Base-by-base conservation (phyloP, 768 basidiomycete genomes). In the Suillus decipiens region DNA sequence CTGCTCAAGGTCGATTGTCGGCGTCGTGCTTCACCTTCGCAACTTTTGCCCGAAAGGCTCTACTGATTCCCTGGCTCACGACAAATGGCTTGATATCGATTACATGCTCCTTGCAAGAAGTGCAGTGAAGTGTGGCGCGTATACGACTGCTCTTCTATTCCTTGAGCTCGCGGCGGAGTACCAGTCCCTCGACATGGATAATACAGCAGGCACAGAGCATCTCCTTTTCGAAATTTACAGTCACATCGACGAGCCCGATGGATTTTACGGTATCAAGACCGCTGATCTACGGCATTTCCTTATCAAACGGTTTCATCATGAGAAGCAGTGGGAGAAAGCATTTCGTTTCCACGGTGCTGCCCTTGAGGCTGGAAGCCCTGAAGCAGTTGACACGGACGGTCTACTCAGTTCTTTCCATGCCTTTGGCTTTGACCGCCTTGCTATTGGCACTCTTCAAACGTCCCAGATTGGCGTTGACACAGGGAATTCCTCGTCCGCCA, bases 201-300 rank as follows among this genome's bases (percentile, higher is more conserved):
- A 70, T n/a, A 64, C 69, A 3, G 65, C 66, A 11, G 73, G 76
- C 17, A 77, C 81, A 1, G 92, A 94, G 67, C 79, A 90, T 62
- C 81, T 96, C 31, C 78, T 99, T 24, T 98, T 95, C 77, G 89
- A 90, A 57, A 94, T 99, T 57, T 99, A 99, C 71, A 87, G 88
- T 60, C 90, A 95, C 68, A 95, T 99, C 64, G 96, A 97, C 70
- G 97, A 99, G 73, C 96, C 96, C 0, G 97, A 99, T 69, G 95
- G 97, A 1, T 99, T 99, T 73, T 99, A 99, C 74, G 95, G 95
- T 6, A 95, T 99, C 63, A 82, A 89, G 65, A 87, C 90, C 8
- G 76, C 82, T 37, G 87, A 99, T 70, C 83, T 92, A n/a, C 84
- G 86, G 31, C 82, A 85, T 50, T 91, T 95, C 61, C 82, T 99